Base-by-base conservation (phyloP, 768 basidiomycete species). In the Hypholoma fasciculare region DNA sequence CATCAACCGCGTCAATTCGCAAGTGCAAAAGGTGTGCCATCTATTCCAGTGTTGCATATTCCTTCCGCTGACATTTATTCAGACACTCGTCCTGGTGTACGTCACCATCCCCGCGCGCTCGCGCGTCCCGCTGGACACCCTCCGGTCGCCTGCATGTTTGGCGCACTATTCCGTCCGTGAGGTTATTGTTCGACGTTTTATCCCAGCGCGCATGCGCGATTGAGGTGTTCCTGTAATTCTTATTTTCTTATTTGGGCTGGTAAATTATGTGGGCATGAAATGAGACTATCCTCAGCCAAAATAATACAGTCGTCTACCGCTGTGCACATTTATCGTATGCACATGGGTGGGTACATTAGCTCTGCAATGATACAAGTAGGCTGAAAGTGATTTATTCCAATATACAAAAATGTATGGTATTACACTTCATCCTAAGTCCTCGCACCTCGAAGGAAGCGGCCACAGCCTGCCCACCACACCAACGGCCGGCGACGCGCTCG, bases 1-100 rank as follows among this genome's bases (percentile, higher is more conserved):
- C 1, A 84, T 99, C 60, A 98, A 97, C 69, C 86, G 97, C 38
- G 96, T 98, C 12, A 98, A 96, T 71, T 88, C 93, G 0, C 94
- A 97, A 69, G 96, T 98, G 4, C 94, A 95, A 74, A 99, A 99
- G 85, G 96, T 93, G 23, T 63, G 57, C 38, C 20, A 4, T 6
- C 12, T 37, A 58, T 46, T 14, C 38, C 23, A 52, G 11, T 23
- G 7, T 14, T 26, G 11, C 38, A 20, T 60, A 39, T 16, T 43
- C 8, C 49, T 26, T 40, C 19, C 43, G n/a, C 42, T 17, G n/a
- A 30, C 27, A 20, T 34, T 36, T 11, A 38, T 17, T 17, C 55
- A 98, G 96, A 98, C 96, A 0, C 81, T 98, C 3, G 82, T 99
- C 49, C 72, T 98, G 27, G 82, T 89, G 23, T 96, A 98, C 61